Conservation (phyloP, 176 grass and related monocot species). For the Dendrocalamus sinicus region DNA sequence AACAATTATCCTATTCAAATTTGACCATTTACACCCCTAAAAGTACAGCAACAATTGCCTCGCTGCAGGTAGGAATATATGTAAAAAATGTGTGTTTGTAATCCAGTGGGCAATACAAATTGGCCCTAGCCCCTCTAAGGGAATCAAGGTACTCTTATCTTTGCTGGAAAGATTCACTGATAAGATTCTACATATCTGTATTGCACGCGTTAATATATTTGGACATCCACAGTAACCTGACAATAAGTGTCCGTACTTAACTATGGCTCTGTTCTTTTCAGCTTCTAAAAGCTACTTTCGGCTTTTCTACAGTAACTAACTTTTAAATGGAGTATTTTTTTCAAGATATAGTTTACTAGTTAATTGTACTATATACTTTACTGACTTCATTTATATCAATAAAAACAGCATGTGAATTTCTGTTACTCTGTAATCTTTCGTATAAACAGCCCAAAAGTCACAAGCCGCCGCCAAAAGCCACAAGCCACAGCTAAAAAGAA, state of each 20-base stretch:
- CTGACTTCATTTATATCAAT: too few species aligned
- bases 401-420: too few species aligned
- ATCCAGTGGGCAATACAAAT: not conserved
- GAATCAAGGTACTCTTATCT: conserved; percentile 2
- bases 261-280: too few species aligned
- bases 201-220: not conserved
- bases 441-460: too few species aligned
- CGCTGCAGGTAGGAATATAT: not conserved
- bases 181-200: not conserved
- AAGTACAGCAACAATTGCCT: not conserved
- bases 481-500: too few species aligned
- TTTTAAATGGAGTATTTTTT: too few species aligned
- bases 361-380: too few species aligned
- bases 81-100: not conserved
- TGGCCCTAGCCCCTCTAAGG: not conserved
- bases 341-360: too few species aligned
- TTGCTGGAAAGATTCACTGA: conserved; percentile 18
- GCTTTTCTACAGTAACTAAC: too few species aligned
- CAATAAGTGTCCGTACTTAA: not conserved
- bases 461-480: too few species aligned
- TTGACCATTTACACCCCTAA: not conserved
- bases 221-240: not conserved
- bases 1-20: not conserved
- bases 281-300: too few species aligned
- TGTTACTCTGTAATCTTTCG: too few species aligned